Evolutionary conservation across 345 rosid species (phyloP), one percentile per base, ranked within the genome.

Genomic region (Jatropha curcas): DNA sequence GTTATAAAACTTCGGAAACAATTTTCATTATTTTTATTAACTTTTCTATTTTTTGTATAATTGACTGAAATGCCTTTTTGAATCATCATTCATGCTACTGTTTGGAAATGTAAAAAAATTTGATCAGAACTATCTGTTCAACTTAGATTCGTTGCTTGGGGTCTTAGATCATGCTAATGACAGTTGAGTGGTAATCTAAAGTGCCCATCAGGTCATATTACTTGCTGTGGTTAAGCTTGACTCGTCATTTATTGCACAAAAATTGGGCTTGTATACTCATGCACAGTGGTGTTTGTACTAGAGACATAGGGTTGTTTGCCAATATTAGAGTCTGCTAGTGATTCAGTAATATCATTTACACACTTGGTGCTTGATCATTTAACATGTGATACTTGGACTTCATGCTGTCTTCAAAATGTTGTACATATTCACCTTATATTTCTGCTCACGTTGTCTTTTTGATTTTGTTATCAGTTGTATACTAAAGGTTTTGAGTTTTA

Each of bases 401-500:
- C 19, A 1, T 11, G 39, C 13, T 70, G 56, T 65, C 27, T 55
- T 60, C 22, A 25, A 58, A 70, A n/a, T n/a, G 39, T 9, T 70
- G 65, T 27, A 43, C 56, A 58, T 41, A 28, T 39, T 39, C 27
- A 37, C 72, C 73, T 8, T 43, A 17, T 19, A 7, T 56, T 25
- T 28, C 19, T 70, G 22, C 27, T 20, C 58, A 5, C 14, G 1
- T 43, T 22, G 7, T 56, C 34, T 28, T 27, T 28, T 37, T 22
- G 16, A 31, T 57, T 28, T n/a, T 43, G 51, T 74, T 35, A 56
- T n/a, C 41, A 3, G 19, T 24, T n/a, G 41, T 16, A 56, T 57
- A 43, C 31, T 65, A 25, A 25, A 62, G 30, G 68, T 68, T 74
- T 53, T 52, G 51, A 62, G 69, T 67, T 79, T 68, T 56, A 28